Evolutionary conservation across 345 rosid species (phyloP).

Genomic region (Arabis alpina): DNA sequence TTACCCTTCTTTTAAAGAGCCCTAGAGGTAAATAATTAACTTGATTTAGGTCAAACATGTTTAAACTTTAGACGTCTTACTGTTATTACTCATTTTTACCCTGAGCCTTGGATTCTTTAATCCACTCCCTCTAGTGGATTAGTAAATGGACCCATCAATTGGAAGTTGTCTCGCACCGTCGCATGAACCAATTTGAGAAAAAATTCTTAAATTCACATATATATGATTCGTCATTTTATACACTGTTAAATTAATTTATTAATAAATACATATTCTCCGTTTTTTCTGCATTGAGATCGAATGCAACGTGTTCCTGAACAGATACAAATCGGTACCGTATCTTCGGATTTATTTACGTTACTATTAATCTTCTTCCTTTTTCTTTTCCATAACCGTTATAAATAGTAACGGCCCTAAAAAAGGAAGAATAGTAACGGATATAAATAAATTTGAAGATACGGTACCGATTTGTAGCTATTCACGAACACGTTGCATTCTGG

Average conservation of each 20-base stretch:
- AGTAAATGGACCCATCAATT: constrained; percentile 38
- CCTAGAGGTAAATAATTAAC: constrained; percentile 12
- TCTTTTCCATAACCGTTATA: too few species aligned
- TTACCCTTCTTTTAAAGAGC: background rate
- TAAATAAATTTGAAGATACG: too few species aligned
- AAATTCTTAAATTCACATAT: background rate
- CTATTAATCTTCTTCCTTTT: background rate
- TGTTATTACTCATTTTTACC: background rate
- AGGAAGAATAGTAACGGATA: too few species aligned
- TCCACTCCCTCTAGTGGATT: constrained; percentile 40
- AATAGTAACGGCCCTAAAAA: too few species aligned
- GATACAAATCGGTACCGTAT: background rate
- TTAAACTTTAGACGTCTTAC: background rate
- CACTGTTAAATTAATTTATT: too few species aligned
- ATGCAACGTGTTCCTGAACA: background rate
- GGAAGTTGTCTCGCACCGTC: constrained; percentile 39
- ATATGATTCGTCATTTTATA: background rate
- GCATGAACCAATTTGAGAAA: constrained; percentile 16
- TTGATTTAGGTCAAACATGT: background rate
- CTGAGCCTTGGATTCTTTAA: constrained; percentile 43
- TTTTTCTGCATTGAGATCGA: background rate
- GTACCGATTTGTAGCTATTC: too few species aligned
- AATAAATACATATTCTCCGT: too few species aligned
- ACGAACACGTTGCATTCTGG: too few species aligned
- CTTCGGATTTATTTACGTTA: constrained; percentile 21